Evolutionary conservation across 306 rosid genomes (phyloP).

Genomic region (Dalbergia cochinchinensis): DNA sequence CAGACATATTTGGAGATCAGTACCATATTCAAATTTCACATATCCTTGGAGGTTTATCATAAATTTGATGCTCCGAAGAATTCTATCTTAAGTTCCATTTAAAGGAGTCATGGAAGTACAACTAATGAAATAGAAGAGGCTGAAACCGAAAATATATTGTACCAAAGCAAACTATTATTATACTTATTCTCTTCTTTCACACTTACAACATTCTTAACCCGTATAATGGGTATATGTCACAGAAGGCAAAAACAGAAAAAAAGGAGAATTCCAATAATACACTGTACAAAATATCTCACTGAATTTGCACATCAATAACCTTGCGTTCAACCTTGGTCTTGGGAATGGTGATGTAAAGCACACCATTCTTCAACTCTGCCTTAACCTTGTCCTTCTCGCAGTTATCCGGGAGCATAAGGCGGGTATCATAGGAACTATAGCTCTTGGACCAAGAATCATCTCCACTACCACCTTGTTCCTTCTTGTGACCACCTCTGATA

Average conservation of each 20-base stretch:
- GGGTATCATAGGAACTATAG: slow-evolving; percentile 62
- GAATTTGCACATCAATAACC: slow-evolving; percentile 69
- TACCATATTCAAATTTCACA: background rate
- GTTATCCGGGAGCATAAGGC: slow-evolving; percentile 70
- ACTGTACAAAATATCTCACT: slow-evolving; percentile 23
- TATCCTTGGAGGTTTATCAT: slow-evolving; percentile 10
- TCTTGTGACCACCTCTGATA: slow-evolving; percentile 58
- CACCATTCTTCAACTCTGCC: slow-evolving; percentile 89
- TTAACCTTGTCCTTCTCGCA: slow-evolving; percentile 73
- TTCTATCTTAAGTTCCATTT: too few species aligned
- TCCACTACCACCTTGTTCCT: slow-evolving; percentile 44
- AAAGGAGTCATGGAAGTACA: background rate
- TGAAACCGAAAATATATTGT: slow-evolving; percentile 3
- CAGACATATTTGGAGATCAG: background rate
- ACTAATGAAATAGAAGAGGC: background rate
- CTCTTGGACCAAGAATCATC: slow-evolving; percentile 64
- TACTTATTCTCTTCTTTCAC: background rate
- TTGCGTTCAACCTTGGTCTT: slow-evolving; percentile 78
- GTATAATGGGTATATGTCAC: background rate
- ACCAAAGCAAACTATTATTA: background rate
- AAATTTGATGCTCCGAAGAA: slow-evolving; percentile 6
- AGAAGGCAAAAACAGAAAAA: background rate
- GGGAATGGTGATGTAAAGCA: slow-evolving; percentile 73
- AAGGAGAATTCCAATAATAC: background rate
- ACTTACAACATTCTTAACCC: slow-evolving; percentile 10